Percentiles rank a stretch among this genome's conserved stretches.
phyloP scores from a whole-genome alignment of 352 stramenopile species.

The Globisporangium spinosum region DNA sequence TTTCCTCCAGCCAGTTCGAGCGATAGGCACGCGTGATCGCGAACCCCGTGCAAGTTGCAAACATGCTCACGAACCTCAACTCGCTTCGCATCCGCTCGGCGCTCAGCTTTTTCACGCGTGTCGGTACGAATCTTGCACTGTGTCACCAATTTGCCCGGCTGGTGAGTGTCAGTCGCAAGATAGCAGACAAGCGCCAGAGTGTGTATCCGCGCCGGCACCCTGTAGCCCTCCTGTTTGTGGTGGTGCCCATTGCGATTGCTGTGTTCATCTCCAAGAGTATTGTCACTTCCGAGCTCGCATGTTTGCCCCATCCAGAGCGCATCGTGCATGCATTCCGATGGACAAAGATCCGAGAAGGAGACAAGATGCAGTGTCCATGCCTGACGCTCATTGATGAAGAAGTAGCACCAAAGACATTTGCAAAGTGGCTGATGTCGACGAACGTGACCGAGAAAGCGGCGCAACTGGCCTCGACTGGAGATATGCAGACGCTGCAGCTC shows the following conservation, averaged over 20 bases:
- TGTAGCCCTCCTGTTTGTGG: background rate
- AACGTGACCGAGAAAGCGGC: slow-evolving; percentile 21
- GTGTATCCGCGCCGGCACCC: background rate
- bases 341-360: background rate
- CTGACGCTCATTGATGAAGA: slow-evolving; percentile 27
- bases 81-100: too few relatives aligned
- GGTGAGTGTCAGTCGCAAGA: background rate
- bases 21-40: slow-evolving; percentile 10
- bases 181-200: background rate
- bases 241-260: background rate
- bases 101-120: too few relatives aligned
- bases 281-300: background rate
- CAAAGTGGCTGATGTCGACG: slow-evolving; percentile 20
- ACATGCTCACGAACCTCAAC: too few relatives aligned
- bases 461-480: slow-evolving; percentile 26
- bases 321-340: slow-evolving; percentile 13
- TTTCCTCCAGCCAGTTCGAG: slow-evolving; percentile 18
- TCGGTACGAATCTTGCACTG: background rate
- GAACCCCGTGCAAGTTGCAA: too few relatives aligned
- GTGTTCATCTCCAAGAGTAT: background rate
- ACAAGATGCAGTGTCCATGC: slow-evolving; percentile 29
- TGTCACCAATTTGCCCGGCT: background rate
- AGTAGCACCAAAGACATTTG: slow-evolving; percentile 17
- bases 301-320: slow-evolving; percentile 14
- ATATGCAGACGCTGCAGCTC: slow-evolving; percentile 31